phyloP scores from a whole-genome alignment of 129 eudicot genomes.

The Saussurea involucrata region DNA sequence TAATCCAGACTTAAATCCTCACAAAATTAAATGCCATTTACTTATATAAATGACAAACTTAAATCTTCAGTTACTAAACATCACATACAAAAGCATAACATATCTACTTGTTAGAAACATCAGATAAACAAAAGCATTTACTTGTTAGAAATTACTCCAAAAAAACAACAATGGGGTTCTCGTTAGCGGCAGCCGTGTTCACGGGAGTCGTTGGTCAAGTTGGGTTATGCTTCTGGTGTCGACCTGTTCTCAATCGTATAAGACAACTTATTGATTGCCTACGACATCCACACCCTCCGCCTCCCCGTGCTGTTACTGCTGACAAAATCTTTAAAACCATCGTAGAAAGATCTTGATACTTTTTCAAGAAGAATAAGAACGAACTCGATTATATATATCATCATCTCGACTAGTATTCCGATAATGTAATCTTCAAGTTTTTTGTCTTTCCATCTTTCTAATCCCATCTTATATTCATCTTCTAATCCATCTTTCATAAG shows the following conservation, averaged over 20 bases:
- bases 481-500: no score
- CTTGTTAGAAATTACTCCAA: background rate
- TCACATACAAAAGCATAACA: conserved; percentile 13
- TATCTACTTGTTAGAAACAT: background rate
- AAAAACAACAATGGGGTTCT: conserved; percentile 26
- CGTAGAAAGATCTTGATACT: conserved; percentile 6
- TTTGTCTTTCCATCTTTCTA: background rate
- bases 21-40: no score
- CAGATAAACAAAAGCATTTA: background rate
- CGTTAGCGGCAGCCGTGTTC: conserved; percentile 26
- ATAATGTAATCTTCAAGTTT: background rate
- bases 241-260: conserved; percentile 27
- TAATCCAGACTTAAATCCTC: no score
- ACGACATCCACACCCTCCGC: conserved; percentile 42
- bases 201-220: conserved; percentile 39
- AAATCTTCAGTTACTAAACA: conserved; percentile 17
- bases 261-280: conserved; percentile 33
- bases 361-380: background rate
- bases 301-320: conserved; percentile 19
- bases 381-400: background rate
- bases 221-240: conserved; percentile 31
- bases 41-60: background rate
- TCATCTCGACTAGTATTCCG: background rate
- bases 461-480: background rate
- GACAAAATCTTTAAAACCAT: conserved; percentile 22